Evolutionary conservation across 1,284 basidiomycete genomes (phyloP).

Genomic region (Ustilago nuda): DNA sequence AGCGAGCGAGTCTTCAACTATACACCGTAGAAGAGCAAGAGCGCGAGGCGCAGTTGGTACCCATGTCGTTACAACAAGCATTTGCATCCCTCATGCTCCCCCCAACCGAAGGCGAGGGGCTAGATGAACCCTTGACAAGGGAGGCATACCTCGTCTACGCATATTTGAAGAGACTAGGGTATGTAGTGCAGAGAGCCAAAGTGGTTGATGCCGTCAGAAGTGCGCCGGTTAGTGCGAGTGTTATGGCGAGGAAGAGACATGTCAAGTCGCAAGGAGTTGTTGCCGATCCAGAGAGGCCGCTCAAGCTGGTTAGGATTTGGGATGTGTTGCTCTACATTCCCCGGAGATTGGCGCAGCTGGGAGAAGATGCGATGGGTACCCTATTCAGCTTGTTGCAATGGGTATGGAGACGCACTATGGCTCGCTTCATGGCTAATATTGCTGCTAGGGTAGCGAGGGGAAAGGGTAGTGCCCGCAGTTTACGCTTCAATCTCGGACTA

Average conservation of each 20-base stretch:
- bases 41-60: conserved; percentile 71
- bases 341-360: conserved; percentile 40
- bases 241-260: conserved; percentile 25
- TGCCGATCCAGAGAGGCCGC: conserved; percentile 50
- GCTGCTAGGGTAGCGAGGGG: neutral
- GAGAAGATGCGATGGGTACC: conserved; percentile 9
- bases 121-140: conserved; percentile 77
- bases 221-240: conserved; percentile 16
- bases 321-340: conserved; percentile 53
- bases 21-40: conserved; percentile 61
- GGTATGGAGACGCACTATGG: conserved; percentile 7
- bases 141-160: conserved; percentile 93
- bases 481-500: conserved; percentile 11
- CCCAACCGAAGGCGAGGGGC: conserved; percentile 71
- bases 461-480: neutral
- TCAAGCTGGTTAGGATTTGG: conserved; percentile 49
- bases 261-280: conserved; percentile 28
- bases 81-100: conserved; percentile 80
- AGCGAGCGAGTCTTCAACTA: conserved; percentile 71
- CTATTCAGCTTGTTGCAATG: conserved; percentile 4
- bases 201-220: conserved; percentile 50
- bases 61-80: conserved; percentile 89
- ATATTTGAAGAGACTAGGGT: conserved; percentile 90
- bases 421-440: neutral
- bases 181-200: conserved; percentile 80